These are phyloP conservation scores for Beauveria caledonica DNA, from an alignment of 2,329 filamentous ascomycete species.

Conservation along the genomic window DNA sequence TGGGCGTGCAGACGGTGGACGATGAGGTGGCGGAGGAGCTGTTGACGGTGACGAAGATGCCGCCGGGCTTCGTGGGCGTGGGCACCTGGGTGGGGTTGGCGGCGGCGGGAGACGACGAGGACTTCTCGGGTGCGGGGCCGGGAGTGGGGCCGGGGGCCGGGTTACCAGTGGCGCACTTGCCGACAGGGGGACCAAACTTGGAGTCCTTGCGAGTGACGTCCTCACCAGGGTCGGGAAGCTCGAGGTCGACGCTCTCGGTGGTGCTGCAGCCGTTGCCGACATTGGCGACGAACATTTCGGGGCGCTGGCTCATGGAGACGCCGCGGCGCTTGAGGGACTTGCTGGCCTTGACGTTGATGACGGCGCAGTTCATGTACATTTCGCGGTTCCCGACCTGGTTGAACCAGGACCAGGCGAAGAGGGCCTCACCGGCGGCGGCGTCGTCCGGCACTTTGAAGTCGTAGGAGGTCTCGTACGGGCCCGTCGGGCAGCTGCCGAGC, in stretches of 20 bases:
- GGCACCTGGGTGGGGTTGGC: not conserved
- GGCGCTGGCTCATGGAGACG: slow-evolving; percentile 44
- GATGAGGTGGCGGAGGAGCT: not conserved
- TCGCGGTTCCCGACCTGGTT: slow-evolving; percentile 39
- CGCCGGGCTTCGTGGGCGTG: slow-evolving; percentile 25
- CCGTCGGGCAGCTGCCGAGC: slow-evolving; percentile 44
- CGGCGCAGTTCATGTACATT: slow-evolving; percentile 77
- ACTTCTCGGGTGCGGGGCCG: not conserved
- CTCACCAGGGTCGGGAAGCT: slow-evolving; percentile 58
- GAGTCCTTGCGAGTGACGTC: slow-evolving; percentile 30
- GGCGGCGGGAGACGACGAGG: not conserved
- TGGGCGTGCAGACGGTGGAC: not conserved
- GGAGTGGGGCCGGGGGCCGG: slow-evolving; percentile 9
- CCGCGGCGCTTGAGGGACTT: slow-evolving; percentile 25
- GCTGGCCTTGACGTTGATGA: slow-evolving; percentile 49
- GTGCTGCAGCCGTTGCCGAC: slow-evolving; percentile 29
- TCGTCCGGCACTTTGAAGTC: slow-evolving; percentile 59
- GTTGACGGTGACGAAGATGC: slow-evolving; percentile 33
- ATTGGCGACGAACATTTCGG: slow-evolving; percentile 65
- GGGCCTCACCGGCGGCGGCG: slow-evolving; percentile 50
- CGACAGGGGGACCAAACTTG: slow-evolving; percentile 16
- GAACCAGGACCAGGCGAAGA: slow-evolving; percentile 73
- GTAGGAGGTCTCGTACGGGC: slow-evolving; percentile 39
- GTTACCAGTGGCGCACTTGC: slow-evolving; percentile 8
- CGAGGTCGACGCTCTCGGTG: slow-evolving; percentile 46